phyloP scores from a whole-genome alignment of 805 yeast species.

The Yarrowia deformans region DNA sequence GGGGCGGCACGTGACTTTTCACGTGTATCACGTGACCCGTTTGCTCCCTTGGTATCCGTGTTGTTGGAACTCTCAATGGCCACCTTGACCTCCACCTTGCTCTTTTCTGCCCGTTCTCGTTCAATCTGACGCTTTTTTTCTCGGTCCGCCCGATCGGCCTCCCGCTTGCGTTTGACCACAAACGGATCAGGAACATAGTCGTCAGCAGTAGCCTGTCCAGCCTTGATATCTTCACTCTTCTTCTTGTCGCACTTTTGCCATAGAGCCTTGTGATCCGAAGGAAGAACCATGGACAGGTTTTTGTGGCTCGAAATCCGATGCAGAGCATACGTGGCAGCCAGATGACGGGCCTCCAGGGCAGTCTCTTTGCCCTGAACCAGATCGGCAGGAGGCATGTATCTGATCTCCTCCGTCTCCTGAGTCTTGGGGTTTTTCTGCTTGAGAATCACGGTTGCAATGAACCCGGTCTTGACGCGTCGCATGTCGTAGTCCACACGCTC shows the following conservation, averaged over 20 bases:
- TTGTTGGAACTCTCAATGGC: neutral
- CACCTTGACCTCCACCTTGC: slow-evolving; percentile 8
- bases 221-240: slow-evolving; percentile 59
- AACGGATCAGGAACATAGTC: slow-evolving; percentile 80
- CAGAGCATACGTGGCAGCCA: slow-evolving; percentile 87
- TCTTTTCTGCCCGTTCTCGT: slow-evolving; percentile 22
- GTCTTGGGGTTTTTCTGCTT: slow-evolving; percentile 84
- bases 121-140: slow-evolving; percentile 30
- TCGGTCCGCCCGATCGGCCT: slow-evolving; percentile 57
- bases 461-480: slow-evolving; percentile 62
- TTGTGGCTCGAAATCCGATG: slow-evolving; percentile 81
- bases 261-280: slow-evolving; percentile 76
- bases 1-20: neutral
- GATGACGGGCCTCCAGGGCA: slow-evolving; percentile 86
- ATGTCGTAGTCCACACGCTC: slow-evolving; percentile 80
- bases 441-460: slow-evolving; percentile 68
- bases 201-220: slow-evolving; percentile 58
- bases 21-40: no score
- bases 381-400: slow-evolving; percentile 60
- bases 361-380: slow-evolving; percentile 73
- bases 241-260: slow-evolving; percentile 77
- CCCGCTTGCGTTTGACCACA: slow-evolving; percentile 58
- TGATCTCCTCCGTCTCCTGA: slow-evolving; percentile 65
- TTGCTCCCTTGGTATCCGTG: neutral
- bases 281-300: slow-evolving; percentile 85